Conservation (phyloP, 2,329 filamentous ascomycete species). For the Calonectria montana region DNA sequence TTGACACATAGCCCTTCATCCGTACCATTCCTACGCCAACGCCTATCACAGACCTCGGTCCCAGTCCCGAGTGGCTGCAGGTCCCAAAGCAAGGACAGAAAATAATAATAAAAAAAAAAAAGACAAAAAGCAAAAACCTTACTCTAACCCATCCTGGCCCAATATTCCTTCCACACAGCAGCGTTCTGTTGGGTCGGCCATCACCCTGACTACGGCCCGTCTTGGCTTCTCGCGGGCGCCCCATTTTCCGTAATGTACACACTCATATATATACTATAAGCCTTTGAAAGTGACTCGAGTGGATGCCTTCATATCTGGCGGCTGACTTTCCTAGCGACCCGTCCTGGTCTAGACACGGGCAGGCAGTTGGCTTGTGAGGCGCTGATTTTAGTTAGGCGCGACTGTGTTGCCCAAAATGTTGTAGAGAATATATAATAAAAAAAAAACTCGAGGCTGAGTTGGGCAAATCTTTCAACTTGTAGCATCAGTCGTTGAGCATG, state of each 20-base stretch:
- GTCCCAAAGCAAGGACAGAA: constrained; percentile 11
- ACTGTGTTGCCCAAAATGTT: background rate
- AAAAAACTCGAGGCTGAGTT: constrained; percentile 24
- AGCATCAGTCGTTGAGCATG: constrained; percentile 48
- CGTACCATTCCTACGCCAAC: constrained; percentile 40
- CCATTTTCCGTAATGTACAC: constrained; percentile 40
- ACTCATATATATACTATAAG: constrained; percentile 36
- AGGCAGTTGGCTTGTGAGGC: constrained; percentile 9
- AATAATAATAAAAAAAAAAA: background rate
- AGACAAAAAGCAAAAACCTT: constrained; percentile 19
- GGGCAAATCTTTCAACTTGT: constrained; percentile 43
- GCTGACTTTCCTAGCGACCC: constrained; percentile 13
- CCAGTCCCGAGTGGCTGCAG: constrained; percentile 27
- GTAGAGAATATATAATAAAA: background rate
- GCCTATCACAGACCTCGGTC: constrained; percentile 36
- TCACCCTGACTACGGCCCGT: background rate
- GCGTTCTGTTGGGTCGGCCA: constrained; percentile 7
- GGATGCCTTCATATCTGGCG: constrained; percentile 15
- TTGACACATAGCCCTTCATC: constrained; percentile 41
- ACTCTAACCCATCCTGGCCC: constrained; percentile 26
- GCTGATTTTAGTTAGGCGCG: background rate
- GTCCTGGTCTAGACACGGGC: constrained; percentile 17
- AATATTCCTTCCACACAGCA: constrained; percentile 24
- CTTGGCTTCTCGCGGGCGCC: constrained; percentile 6
- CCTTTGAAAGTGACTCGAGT: constrained; percentile 22